Evolutionary conservation across 2,329 filamentous ascomycete genomes (phyloP).

Genomic region (Penicillium nordicum): DNA sequence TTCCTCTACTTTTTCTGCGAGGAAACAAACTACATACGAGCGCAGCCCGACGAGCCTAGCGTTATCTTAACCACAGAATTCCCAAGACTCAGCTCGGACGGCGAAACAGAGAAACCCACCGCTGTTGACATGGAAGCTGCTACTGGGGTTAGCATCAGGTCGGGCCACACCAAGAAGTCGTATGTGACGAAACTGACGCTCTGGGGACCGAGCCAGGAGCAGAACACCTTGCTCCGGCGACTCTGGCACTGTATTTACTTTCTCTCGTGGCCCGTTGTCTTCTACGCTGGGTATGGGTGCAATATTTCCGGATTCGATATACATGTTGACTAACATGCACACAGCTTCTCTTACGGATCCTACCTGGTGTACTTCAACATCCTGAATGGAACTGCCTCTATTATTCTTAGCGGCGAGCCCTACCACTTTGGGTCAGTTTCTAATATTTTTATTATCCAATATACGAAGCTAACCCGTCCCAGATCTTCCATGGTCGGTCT

Average conservation of each 20-base stretch:
- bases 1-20: slow-evolving; percentile 56
- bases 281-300: slow-evolving; percentile 34
- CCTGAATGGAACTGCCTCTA: slow-evolving; percentile 39
- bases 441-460: neutral
- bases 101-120: slow-evolving; percentile 19
- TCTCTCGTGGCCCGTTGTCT: slow-evolving; percentile 39
- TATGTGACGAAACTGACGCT: slow-evolving; percentile 36
- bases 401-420: slow-evolving; percentile 35
- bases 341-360: slow-evolving; percentile 39
- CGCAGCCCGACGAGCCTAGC: slow-evolving; percentile 11
- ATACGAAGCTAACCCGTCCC: slow-evolving; percentile 12
- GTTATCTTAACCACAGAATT: slow-evolving; percentile 4
- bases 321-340: slow-evolving; percentile 1
- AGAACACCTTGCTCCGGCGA: slow-evolving; percentile 35
- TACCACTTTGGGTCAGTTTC: slow-evolving; percentile 36
- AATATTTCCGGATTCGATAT: neutral
- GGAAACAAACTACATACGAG: slow-evolving; percentile 51
- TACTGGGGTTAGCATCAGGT: slow-evolving; percentile 12
- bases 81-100: slow-evolving; percentile 7
- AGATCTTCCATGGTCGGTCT: slow-evolving; percentile 40
- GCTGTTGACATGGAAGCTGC: slow-evolving; percentile 5
- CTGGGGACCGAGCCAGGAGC: slow-evolving; percentile 24
- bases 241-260: slow-evolving; percentile 35
- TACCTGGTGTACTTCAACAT: slow-evolving; percentile 43
- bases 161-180: slow-evolving; percentile 29